phyloP scores from a whole-genome alignment of 495 filamentous ascomycete genomes.

The Parmelia sp. region DNA sequence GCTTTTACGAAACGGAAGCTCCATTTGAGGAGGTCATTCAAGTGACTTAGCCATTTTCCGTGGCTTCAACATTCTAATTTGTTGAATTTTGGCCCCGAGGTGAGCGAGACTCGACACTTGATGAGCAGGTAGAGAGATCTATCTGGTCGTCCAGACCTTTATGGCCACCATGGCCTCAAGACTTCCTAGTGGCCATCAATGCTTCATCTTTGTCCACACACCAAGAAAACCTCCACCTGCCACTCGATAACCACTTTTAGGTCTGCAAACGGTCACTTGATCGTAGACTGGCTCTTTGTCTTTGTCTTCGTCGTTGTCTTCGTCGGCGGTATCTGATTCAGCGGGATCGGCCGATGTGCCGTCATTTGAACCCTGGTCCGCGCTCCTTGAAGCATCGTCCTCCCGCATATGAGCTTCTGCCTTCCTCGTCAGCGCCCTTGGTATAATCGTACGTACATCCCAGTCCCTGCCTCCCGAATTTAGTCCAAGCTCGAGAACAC shows the following conservation, averaged over 20 bases:
- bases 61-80: not conserved
- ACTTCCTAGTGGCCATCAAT: not conserved
- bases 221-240: slow-evolving; percentile 68
- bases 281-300: slow-evolving; percentile 16
- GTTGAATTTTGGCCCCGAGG: not conserved
- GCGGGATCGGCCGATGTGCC: not conserved
- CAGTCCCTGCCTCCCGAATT: slow-evolving; percentile 46
- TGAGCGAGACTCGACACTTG: not conserved
- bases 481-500: slow-evolving; percentile 57
- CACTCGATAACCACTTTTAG: slow-evolving; percentile 56
- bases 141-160: too few species aligned
- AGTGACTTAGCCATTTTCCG: not conserved
- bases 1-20: not conserved
- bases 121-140: not conserved
- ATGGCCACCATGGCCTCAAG: too few species aligned
- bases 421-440: slow-evolving; percentile 28
- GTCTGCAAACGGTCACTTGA: slow-evolving; percentile 54
- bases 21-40: not conserved
- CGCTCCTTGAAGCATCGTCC: not conserved
- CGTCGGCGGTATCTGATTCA: slow-evolving; percentile 18
- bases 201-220: slow-evolving; percentile 51
- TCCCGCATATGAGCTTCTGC: not conserved
- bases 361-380: not conserved
- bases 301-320: slow-evolving; percentile 26
- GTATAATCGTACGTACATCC: slow-evolving; percentile 53